These are phyloP conservation scores for Monosporascus sp. DNA, from an alignment of 2,329 filamentous ascomycete species.

Conservation along the genomic window DNA sequence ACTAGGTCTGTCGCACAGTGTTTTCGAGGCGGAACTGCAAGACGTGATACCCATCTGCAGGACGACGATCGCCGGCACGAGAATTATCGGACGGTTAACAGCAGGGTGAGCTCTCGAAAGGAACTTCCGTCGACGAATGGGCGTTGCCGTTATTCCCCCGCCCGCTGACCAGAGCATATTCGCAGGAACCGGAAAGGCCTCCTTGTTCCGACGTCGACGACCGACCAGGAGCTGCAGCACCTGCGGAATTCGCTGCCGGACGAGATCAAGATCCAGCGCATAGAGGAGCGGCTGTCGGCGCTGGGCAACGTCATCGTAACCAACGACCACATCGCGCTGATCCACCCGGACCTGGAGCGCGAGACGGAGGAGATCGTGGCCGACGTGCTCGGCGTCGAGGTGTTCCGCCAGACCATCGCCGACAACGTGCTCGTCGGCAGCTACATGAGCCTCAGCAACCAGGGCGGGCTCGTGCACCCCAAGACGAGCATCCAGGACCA, in stretches of 20 bases:
- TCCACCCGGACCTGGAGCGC: slow-evolving; percentile 93
- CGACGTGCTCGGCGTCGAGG: slow-evolving; percentile 84
- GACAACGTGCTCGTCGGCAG: slow-evolving; percentile 95
- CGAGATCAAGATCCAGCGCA: slow-evolving; percentile 87
- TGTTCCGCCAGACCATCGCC: slow-evolving; percentile 90
- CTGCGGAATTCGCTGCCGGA: slow-evolving; percentile 93
- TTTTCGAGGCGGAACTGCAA: slow-evolving; percentile 96
- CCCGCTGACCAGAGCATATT: slow-evolving; percentile 4
- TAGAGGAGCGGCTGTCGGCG: slow-evolving; percentile 93
- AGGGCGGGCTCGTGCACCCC: slow-evolving; percentile 93
- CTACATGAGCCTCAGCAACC: slow-evolving; percentile 95
- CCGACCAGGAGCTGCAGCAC: slow-evolving; percentile 97
- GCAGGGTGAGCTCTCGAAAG: slow-evolving; percentile 61
- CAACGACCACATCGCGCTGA: slow-evolving; percentile 94
- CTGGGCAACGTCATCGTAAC: slow-evolving; percentile 95
- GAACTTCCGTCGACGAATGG: not conserved
- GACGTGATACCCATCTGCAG: slow-evolving; percentile 96
- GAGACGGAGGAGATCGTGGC: slow-evolving; percentile 99
- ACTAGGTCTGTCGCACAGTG: slow-evolving; percentile 41
- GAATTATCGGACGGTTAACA: slow-evolving; percentile 93
- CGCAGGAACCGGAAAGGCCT: slow-evolving; percentile 89
- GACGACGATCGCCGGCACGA: slow-evolving; percentile 91
- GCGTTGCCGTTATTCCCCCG: not conserved
- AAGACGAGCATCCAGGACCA: slow-evolving; percentile 97
- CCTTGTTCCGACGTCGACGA: slow-evolving; percentile 90